Evolutionary conservation across 1,284 basidiomycete species (phyloP), one percentile per base, ranked within the genome.

Genomic region (Marasmius tenuissimus): DNA sequence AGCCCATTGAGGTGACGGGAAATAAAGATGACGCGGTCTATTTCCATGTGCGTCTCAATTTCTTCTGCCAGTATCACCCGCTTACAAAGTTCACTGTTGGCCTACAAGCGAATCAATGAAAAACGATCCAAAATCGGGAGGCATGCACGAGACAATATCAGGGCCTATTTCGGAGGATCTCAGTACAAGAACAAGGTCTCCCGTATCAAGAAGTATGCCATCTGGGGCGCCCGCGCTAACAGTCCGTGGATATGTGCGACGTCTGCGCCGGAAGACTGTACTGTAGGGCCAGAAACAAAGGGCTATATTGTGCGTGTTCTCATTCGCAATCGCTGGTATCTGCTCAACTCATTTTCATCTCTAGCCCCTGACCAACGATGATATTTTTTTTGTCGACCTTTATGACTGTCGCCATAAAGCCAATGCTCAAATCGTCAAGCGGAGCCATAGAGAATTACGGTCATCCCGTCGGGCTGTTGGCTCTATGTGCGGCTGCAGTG

Each of bases 211-310:
- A 60, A 59, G 33, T 68, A 66, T 60, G 63, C 60, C 18, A 27
- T n/a, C 14, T 68, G 60, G 62, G 61, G 62, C 18, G 8, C 67
- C 18, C 53, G 52, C 35, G 38, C 55, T 16, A 61, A 59, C 37
- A 65, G 68, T 22, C 67, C 67, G 7, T 62, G 54, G 2, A 63
- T 66, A 56, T 68, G 27, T 27, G 27, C 27, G 27, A 67, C 59
- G 45, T 38, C 16, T 52, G 66, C 64, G 12, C 65, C 65, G 22
- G 61, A 54, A 9, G 49, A 51, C 62, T 66, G 40, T 37, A 63
- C 42, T 65, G 64, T 11, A 27, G 27, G 27, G 4, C 27, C 27
- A 4, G 27, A 4, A 27, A 27, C 27, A 27, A 27, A 27, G 4
- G 27, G 27, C 27, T 27, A 27, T 27, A 27, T 27, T 27, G 27